Percentiles rank a stretch among this genome's conserved stretches.
Evolutionary conservation across 495 filamentous ascomycete genomes (phyloP).

Genomic region (Neurospora sp.): DNA sequence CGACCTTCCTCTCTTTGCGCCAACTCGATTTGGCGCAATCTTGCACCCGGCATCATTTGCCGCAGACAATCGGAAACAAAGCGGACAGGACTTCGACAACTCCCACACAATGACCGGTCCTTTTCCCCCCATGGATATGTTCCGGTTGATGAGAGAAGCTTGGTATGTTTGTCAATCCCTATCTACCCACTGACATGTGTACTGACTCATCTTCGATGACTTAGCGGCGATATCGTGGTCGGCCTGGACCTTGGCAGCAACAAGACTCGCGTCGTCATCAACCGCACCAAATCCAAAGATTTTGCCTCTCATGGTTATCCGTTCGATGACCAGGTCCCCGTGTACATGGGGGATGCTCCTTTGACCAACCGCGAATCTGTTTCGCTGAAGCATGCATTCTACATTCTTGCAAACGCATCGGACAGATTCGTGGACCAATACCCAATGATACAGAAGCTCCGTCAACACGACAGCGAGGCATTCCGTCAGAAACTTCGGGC

Average conservation of each 20-base stretch:
- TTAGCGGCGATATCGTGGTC: neutral
- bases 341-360: neutral
- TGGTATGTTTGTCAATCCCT: neutral
- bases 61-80: neutral
- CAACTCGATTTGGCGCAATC: neutral
- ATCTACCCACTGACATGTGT: neutral
- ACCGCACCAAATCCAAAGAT: neutral
- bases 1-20: neutral
- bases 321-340: neutral
- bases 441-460: neutral
- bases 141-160: rapidly evolving
- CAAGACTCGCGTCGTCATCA: neutral
- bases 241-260: neutral
- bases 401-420: neutral
- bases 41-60: neutral
- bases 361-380: neutral
- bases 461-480: neutral
- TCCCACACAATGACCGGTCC: neutral
- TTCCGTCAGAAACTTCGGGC: neutral
- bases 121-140: neutral
- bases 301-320: neutral
- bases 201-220: neutral
- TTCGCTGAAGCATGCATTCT: neutral
- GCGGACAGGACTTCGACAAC: neutral
- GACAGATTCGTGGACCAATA: neutral